These are phyloP conservation scores for Xylariaceae sp. DNA, from an alignment of 2,329 filamentous ascomycete genomes.

Conservation along the genomic window DNA sequence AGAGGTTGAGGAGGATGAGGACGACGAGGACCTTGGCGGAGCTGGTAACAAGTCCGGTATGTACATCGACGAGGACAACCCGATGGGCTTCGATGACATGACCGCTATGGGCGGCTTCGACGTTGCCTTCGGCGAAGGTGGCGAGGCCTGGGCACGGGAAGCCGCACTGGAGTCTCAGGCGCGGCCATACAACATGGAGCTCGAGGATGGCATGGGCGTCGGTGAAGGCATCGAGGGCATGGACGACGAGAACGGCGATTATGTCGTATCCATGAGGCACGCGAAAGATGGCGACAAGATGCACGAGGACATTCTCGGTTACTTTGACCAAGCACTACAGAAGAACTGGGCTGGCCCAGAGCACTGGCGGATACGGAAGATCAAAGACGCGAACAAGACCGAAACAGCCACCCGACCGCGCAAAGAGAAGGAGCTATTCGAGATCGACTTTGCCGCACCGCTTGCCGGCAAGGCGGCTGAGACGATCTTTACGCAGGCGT, in stretches of 20 bases:
- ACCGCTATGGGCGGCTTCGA: constrained; percentile 68
- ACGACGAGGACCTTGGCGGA: constrained; percentile 52
- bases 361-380: constrained; percentile 93
- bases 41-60: constrained; percentile 68
- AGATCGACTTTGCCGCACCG: constrained; percentile 81
- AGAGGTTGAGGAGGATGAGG: constrained; percentile 70
- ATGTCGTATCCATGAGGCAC: constrained; percentile 73
- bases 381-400: constrained; percentile 71
- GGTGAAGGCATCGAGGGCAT: constrained; percentile 48
- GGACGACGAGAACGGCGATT: constrained; percentile 64
- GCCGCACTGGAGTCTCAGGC: constrained; percentile 82
- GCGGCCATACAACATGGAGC: constrained; percentile 64
- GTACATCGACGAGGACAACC: constrained; percentile 82
- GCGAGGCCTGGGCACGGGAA: constrained; percentile 90
- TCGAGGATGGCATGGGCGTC: constrained; percentile 49
- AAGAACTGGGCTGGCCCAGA: constrained; percentile 99
- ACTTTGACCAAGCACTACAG: constrained; percentile 92
- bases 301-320: constrained; percentile 93
- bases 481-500: constrained; percentile 72
- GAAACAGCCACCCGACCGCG: constrained; percentile 57
- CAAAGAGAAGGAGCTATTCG: constrained; percentile 95
- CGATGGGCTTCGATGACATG: constrained; percentile 75
- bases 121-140: constrained; percentile 85
- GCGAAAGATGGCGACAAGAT: constrained; percentile 59
- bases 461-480: constrained; percentile 68